Evolutionary conservation across 306 rosid species (phyloP).

Genomic region (Rubus parviflorus): DNA sequence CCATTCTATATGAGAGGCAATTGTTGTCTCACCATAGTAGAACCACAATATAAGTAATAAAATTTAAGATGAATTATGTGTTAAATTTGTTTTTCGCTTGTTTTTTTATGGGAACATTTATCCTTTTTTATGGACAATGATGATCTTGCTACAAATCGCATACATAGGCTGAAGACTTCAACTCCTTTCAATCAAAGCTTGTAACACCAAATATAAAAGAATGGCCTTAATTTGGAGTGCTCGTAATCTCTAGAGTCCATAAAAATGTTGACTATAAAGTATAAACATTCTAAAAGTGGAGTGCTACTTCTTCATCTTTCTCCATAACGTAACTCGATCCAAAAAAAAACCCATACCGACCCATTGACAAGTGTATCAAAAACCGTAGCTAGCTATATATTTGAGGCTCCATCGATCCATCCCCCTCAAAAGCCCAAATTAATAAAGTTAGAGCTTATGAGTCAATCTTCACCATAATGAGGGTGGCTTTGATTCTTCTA

Average conservation of each 20-base stretch:
- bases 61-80: not conserved
- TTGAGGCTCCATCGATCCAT: slow-evolving; percentile 19
- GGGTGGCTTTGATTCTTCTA: slow-evolving; percentile 6
- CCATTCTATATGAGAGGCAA: too few species aligned
- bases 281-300: slow-evolving; percentile 3
- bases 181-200: not conserved
- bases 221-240: slow-evolving; percentile 8
- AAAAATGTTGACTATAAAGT: slow-evolving; percentile 9
- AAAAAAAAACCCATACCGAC: slow-evolving; percentile 14
- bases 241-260: not conserved
- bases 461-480: slow-evolving; percentile 11
- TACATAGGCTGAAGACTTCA: slow-evolving; percentile 1
- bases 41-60: too few species aligned
- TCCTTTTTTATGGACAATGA: slow-evolving; percentile 3
- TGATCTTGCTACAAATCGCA: not conserved
- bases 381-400: not conserved
- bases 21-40: not conserved
- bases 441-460: not conserved
- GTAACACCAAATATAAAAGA: slow-evolving; percentile 13
- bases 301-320: not conserved
- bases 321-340: not conserved
- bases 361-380: slow-evolving; percentile 6
- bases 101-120: not conserved
- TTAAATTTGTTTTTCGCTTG: too few species aligned
- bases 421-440: slow-evolving; percentile 12